phyloP scores from a whole-genome alignment of 208 protist genomes.

The Herpetomonas muscarum region DNA sequence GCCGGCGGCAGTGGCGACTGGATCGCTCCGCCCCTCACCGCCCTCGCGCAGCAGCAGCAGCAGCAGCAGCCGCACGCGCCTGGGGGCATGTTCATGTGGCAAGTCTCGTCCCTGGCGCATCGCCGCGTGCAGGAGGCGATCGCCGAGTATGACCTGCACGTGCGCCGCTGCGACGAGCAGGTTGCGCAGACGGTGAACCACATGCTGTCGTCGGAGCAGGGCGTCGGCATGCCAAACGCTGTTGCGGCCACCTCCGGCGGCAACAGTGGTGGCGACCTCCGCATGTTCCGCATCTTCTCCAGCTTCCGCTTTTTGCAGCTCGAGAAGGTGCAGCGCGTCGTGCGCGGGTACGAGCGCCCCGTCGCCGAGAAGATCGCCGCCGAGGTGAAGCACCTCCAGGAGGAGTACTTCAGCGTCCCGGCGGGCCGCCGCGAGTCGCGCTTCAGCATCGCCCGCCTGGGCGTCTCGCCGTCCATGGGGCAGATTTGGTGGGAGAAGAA shows the following conservation, averaged over 20 bases:
- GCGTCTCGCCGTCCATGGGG: conserved; percentile 45
- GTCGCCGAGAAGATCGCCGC: conserved; percentile 57
- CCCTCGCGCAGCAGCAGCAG: conserved; percentile 1
- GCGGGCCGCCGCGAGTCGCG: conserved; percentile 40
- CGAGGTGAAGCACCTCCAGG: conserved; percentile 55
- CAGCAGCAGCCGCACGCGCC: background rate
- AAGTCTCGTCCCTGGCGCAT: conserved; percentile 22
- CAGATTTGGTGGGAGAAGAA: conserved; percentile 73
- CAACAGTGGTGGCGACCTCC: conserved; percentile 6
- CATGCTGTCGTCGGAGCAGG: conserved; percentile 50
- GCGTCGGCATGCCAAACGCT: background rate
- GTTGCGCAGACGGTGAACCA: conserved; percentile 60
- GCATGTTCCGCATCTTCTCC: conserved; percentile 62
- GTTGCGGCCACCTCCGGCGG: background rate
- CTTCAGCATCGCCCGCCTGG: conserved; percentile 45
- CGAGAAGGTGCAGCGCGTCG: conserved; percentile 60
- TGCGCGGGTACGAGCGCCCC: conserved; percentile 57
- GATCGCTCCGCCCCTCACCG: background rate
- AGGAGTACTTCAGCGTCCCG: conserved; percentile 66
- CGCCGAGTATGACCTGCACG: conserved; percentile 33
- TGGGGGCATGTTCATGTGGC: conserved; percentile 35
- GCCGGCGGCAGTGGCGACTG: too few relatives aligned
- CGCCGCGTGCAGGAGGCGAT: conserved; percentile 39
- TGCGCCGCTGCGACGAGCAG: conserved; percentile 57
- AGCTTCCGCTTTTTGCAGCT: conserved; percentile 66